phyloP scores from a whole-genome alignment of 1,284 basidiomycete species.

The Ustilago trichophora region DNA sequence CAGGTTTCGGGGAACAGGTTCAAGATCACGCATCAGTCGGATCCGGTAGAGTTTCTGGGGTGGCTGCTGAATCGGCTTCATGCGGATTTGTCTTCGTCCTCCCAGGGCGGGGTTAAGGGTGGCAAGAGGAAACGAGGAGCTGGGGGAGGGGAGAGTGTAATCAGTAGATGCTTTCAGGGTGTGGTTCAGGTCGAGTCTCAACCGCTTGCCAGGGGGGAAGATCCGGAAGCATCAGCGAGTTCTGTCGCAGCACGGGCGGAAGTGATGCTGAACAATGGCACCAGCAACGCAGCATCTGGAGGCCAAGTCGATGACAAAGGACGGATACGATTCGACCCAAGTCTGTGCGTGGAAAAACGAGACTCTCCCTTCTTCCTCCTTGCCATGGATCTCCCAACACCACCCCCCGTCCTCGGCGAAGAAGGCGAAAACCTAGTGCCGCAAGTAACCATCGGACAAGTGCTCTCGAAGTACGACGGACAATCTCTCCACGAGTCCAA shows the following conservation, averaged over 20 bases:
- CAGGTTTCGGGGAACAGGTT: conserved; percentile 87
- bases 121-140: conserved; percentile 38
- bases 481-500: conserved; percentile 50
- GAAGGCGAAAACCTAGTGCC: conserved; percentile 96
- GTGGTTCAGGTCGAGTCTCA: conserved; percentile 92
- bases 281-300: background rate
- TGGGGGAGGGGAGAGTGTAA: conserved; percentile 69
- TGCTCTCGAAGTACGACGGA: conserved; percentile 97
- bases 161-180: conserved; percentile 93
- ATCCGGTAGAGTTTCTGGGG: conserved; percentile 93
- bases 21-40: conserved; percentile 88
- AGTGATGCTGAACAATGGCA: background rate
- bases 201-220: conserved; percentile 10
- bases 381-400: conserved; percentile 86
- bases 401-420: conserved; percentile 93
- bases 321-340: conserved; percentile 54
- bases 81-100: conserved; percentile 81
- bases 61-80: conserved; percentile 96
- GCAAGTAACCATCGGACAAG: conserved; percentile 88
- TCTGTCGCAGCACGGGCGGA: conserved; percentile 10
- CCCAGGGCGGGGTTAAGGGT: conserved; percentile 73
- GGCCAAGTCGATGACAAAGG: conserved; percentile 58
- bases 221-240: background rate
- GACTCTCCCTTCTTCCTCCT: conserved; percentile 93
- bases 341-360: conserved; percentile 78